These are phyloP conservation scores for Hanseniaspora nectarophila DNA, from an alignment of 805 yeast species.

Conservation along the genomic window DNA sequence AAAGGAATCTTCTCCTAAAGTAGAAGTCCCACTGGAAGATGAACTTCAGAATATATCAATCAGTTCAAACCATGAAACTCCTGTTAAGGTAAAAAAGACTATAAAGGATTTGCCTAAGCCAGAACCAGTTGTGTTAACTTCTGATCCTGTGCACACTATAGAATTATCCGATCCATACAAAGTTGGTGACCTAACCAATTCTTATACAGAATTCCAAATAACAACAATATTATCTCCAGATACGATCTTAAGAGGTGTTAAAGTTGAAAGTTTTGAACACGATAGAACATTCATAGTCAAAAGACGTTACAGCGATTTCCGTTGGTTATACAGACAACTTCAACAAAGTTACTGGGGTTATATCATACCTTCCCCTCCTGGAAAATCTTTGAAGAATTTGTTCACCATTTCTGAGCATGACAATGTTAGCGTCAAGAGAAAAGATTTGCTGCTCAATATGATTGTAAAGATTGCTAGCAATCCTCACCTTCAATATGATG, in stretches of 20 bases:
- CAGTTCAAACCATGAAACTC: not conserved
- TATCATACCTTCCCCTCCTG: slow-evolving; percentile 92
- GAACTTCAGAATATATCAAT: not conserved
- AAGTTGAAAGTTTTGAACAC: slow-evolving; percentile 3
- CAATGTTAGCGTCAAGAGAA: slow-evolving; percentile 13
- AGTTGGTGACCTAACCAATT: slow-evolving; percentile 79
- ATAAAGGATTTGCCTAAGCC: not conserved
- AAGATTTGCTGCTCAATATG: slow-evolving; percentile 40
- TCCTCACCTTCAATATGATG: slow-evolving; percentile 50
- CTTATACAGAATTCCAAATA: slow-evolving; percentile 80
- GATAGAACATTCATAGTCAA: slow-evolving; percentile 38
- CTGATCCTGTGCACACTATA: slow-evolving; percentile 36
- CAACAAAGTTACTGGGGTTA: slow-evolving; percentile 79
- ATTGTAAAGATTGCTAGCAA: slow-evolving; percentile 53
- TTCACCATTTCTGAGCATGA: slow-evolving; percentile 78
- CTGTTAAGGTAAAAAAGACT: not conserved
- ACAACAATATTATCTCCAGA: slow-evolving; percentile 40
- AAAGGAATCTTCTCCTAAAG: not conserved
- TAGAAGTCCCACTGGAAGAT: not conserved
- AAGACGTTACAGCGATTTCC: slow-evolving; percentile 79
- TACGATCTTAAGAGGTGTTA: slow-evolving; percentile 27
- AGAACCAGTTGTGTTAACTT: not conserved
- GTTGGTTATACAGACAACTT: slow-evolving; percentile 87
- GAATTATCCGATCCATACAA: slow-evolving; percentile 81
- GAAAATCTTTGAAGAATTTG: slow-evolving; percentile 84